phyloP scores from a whole-genome alignment of 129 eudicot genomes.

The Dittrichia graveolens region DNA sequence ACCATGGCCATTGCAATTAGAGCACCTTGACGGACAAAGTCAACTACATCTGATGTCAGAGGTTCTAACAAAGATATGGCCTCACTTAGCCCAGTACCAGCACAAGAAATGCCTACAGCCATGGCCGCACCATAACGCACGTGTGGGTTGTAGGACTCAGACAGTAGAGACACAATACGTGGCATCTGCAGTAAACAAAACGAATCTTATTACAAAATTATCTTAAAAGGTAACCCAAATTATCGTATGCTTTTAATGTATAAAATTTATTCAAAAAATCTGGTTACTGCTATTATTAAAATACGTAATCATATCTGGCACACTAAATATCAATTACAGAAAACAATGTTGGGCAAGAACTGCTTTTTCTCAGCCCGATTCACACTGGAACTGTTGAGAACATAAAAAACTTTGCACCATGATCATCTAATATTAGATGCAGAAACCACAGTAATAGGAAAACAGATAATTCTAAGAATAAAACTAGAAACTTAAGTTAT shows the following conservation, averaged over 20 bases:
- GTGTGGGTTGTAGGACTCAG: constrained; percentile 95
- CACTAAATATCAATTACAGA: not conserved
- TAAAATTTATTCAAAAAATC: too few relatives aligned
- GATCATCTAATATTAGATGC: not conserved
- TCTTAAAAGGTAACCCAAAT: too few relatives aligned
- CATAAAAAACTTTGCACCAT: too few relatives aligned
- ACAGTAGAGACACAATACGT: constrained; percentile 75
- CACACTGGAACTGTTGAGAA: not conserved
- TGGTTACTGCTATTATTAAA: not conserved
- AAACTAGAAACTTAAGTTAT: not conserved
- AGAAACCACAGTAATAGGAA: not conserved
- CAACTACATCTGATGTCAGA: constrained; percentile 90
- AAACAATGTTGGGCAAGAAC: not conserved
- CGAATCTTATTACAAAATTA: too few relatives aligned
- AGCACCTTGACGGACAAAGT: constrained; percentile 99
- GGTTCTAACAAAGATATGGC: constrained; percentile 97
- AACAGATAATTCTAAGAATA: not conserved
- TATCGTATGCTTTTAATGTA: not conserved
- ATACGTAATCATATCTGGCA: not conserved
- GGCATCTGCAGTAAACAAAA: constrained; percentile 59
- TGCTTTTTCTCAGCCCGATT: not conserved
- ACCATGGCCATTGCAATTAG: constrained; percentile 99
- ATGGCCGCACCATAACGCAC: constrained; percentile 97
- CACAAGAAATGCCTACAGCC: constrained; percentile 98
- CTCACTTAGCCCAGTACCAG: constrained; percentile 95